Conservation (phyloP, 352 stramenopile genomes). For the Pythium volutum region DNA sequence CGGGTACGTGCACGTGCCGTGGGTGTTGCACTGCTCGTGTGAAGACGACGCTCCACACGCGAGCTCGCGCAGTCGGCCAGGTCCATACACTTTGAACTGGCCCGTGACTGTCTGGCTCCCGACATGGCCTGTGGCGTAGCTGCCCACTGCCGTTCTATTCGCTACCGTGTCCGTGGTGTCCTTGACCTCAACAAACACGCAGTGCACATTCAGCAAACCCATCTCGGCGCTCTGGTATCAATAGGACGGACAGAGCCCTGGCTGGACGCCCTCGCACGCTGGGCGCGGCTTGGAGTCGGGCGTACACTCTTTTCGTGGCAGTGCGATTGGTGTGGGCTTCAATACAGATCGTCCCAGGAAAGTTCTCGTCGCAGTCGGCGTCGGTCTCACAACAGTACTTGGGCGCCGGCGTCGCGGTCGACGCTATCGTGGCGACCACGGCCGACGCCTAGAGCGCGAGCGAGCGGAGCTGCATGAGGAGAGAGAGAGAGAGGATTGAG, state of each 20-base stretch:
- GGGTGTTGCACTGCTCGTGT: constrained; percentile 34
- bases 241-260: constrained; percentile 73
- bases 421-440: constrained; percentile 22
- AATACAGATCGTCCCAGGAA: constrained; percentile 71
- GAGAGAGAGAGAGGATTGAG: background rate
- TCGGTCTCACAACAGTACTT: constrained; percentile 66
- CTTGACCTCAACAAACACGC: constrained; percentile 75
- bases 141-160: too few relatives aligned
- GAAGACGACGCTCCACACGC: constrained; percentile 32
- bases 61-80: constrained; percentile 38
- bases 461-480: constrained; percentile 43
- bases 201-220: constrained; percentile 80
- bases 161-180: constrained; percentile 32
- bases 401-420: constrained; percentile 29
- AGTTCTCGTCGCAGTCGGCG: constrained; percentile 65
- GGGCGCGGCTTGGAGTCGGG: constrained; percentile 71
- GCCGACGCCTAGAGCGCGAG: constrained; percentile 31
- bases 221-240: constrained; percentile 71
- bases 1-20: constrained; percentile 44
- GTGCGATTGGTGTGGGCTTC: constrained; percentile 66
- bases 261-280: constrained; percentile 68
- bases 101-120: constrained; percentile 48
- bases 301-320: constrained; percentile 72
- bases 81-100: constrained; percentile 38
- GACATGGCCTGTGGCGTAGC: constrained; percentile 56